Percentiles rank a stretch among this genome's conserved stretches.
Evolutionary conservation across 179 eudicot genomes (phyloP).

Genomic region (Patellifolia procumbens): DNA sequence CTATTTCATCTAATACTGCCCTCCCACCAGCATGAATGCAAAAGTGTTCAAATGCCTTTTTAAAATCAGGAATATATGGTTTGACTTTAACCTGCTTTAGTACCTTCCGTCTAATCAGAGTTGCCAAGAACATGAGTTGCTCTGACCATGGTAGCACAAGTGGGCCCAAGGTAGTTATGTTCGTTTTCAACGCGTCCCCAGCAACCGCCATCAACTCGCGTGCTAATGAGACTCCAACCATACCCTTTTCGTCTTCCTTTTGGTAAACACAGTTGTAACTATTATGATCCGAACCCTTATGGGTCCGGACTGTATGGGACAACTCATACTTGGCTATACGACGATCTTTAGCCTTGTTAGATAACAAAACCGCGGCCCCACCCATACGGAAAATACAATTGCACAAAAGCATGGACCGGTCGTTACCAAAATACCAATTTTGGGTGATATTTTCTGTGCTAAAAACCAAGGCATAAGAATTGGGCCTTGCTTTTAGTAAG

Average conservation of each 20-base stretch:
- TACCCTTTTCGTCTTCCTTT: conserved; percentile 59
- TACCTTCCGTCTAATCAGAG: conserved; percentile 52
- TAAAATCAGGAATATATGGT: conserved; percentile 80
- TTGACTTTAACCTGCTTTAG: conserved; percentile 52
- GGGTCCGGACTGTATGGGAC: conserved; percentile 73
- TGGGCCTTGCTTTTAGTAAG: conserved; percentile 54
- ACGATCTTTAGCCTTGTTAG: conserved; percentile 51
- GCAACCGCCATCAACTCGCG: conserved; percentile 80
- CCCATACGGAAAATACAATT: conserved; percentile 84
- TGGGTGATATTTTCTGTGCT: conserved; percentile 74
- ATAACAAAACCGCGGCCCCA: conserved; percentile 67
- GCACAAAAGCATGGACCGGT: conserved; percentile 72
- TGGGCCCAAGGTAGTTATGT: conserved; percentile 78
- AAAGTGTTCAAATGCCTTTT: conserved; percentile 75
- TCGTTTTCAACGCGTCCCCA: conserved; percentile 77
- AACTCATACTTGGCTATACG: conserved; percentile 63
- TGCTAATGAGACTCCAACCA: conserved; percentile 64
- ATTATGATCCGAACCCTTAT: conserved; percentile 61
- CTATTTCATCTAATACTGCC: conserved; percentile 68
- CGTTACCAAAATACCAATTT: conserved; percentile 80
- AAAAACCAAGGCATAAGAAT: conserved; percentile 57
- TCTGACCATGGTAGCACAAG: conserved; percentile 71
- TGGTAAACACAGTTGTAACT: conserved; percentile 72
- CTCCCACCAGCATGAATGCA: conserved; percentile 81
- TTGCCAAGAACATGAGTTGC: conserved; percentile 59